Conservation (phyloP, 805 yeast genomes). For the Yamadazyma endophytica region DNA sequence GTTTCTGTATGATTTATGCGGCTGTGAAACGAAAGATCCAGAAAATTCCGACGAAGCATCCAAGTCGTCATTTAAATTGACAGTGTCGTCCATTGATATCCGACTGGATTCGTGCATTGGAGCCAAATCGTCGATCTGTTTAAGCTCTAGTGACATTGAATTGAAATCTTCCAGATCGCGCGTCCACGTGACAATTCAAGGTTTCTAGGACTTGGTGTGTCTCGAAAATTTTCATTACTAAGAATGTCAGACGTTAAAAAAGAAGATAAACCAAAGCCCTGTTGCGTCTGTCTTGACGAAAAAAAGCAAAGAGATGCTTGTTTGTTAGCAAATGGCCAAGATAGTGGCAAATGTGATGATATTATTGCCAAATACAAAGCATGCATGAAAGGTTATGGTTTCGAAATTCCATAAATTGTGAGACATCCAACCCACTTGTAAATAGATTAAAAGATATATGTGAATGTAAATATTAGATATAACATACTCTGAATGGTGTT, state of each 20-base stretch:
- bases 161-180: neutral
- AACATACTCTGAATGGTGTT: too few species aligned
- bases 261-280: constrained; percentile 72
- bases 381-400: constrained; percentile 94
- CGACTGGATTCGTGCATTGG: constrained; percentile 6
- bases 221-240: neutral
- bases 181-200: too few species aligned
- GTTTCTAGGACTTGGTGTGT: too few species aligned
- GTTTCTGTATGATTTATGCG: constrained; percentile 11
- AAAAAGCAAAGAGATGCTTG: constrained; percentile 85
- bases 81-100: constrained; percentile 9
- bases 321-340: constrained; percentile 75
- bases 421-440: too few species aligned
- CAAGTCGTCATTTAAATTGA: constrained; percentile 31
- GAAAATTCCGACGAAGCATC: constrained; percentile 12
- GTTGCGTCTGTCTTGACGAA: constrained; percentile 90
- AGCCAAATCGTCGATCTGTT: too few species aligned
- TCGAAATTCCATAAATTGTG: constrained; percentile 40
- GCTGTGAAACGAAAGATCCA: constrained; percentile 9
- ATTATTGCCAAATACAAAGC: constrained; percentile 68
- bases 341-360: constrained; percentile 73
- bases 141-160: constrained; percentile 1
- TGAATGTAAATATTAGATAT: too few species aligned
- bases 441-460: too few species aligned
- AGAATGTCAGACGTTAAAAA: constrained; percentile 10